These are phyloP conservation scores for Phaffomyces thermotolerans DNA, from an alignment of 805 yeast species.

Conservation along the genomic window DNA sequence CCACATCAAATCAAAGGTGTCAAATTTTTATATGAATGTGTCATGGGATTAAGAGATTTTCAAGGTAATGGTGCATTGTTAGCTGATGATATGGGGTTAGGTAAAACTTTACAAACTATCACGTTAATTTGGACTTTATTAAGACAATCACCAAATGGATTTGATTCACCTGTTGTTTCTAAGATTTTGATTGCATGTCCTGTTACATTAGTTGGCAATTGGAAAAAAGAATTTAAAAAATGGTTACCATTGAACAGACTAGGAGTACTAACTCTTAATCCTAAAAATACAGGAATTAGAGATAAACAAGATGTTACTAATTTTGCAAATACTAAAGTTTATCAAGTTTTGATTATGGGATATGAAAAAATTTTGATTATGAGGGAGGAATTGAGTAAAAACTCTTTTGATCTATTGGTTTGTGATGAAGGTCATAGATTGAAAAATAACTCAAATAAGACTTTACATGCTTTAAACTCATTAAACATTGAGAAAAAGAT, in stretches of 20 bases:
- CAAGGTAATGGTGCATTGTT: constrained; percentile 65
- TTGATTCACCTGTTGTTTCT: constrained; percentile 32
- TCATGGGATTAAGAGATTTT: constrained; percentile 56
- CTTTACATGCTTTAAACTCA: constrained; percentile 51
- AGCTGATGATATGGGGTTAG: constrained; percentile 98
- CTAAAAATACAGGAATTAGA: constrained; percentile 40
- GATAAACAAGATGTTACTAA: constrained; percentile 30
- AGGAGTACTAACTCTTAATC: constrained; percentile 56
- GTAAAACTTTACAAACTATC: constrained; percentile 83
- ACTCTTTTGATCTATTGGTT: constrained; percentile 57
- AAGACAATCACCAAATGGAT: constrained; percentile 45
- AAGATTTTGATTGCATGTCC: constrained; percentile 85
- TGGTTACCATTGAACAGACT: constrained; percentile 60
- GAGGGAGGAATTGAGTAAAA: constrained; percentile 37
- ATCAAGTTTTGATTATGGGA: constrained; percentile 79
- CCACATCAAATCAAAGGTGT: constrained; percentile 88
- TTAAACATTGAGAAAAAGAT: constrained; percentile 39
- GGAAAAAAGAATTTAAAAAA: constrained; percentile 83
- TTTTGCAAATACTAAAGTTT: constrained; percentile 54
- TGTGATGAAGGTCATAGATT: constrained; percentile 93
- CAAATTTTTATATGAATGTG: constrained; percentile 70
- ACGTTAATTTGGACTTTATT: constrained; percentile 77
- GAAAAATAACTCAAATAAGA: constrained; percentile 67
- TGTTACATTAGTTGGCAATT: constrained; percentile 78
- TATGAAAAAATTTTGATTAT: constrained; percentile 71